Evolutionary conservation across 176 grass and related monocot genomes (phyloP), one percentile per base, ranked within the genome.

Genomic region (Eremochloa ophiuroides): DNA sequence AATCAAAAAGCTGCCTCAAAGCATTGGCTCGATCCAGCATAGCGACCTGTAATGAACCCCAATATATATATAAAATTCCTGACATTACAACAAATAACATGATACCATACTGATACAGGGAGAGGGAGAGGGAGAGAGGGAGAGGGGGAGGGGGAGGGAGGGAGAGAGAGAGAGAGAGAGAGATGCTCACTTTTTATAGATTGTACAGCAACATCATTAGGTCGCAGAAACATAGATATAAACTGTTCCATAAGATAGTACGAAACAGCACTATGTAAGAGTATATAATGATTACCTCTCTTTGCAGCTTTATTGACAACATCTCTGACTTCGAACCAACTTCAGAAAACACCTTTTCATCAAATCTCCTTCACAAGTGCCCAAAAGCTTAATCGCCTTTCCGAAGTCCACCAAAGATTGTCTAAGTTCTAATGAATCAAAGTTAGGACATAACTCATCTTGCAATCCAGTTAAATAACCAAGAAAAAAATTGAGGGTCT

Each of bases 1-100:
- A 86, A 83, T 98, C 92, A 77, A 89, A 98, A 41, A 94, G 90
- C 66, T 91, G 92, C 87, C 92, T 94, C 70, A 98, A 98, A 91
- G 95, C 95, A 93, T 94, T 94, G 71, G 90, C 92, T 91, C 95
- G 91, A 93, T 94, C 92, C 9, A 83, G 40, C 93, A 98, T 94
- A 58, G 92, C 91, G 39, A 71, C 92, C 95, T 98, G 83, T 42
- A 23, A 71, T 62, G 10, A 58, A 26, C 25, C 3, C 58, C n/a
- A 74, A 15, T 66, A 79, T 51, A 39, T 80, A n/a, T n/a, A n/a
- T 14, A 47, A 22, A 56, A 59, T 73, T 79, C 29, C 35, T 79
- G 35, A 74, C 11, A 74, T 66, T 59, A 73, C 15, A 60, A 25
- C 10, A 30, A 61, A 70, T 78, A 67, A 62, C 27, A 20, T 4